Conservation (phyloP, 1,284 basidiomycete genomes). For the Pseudozyma thailandica region DNA sequence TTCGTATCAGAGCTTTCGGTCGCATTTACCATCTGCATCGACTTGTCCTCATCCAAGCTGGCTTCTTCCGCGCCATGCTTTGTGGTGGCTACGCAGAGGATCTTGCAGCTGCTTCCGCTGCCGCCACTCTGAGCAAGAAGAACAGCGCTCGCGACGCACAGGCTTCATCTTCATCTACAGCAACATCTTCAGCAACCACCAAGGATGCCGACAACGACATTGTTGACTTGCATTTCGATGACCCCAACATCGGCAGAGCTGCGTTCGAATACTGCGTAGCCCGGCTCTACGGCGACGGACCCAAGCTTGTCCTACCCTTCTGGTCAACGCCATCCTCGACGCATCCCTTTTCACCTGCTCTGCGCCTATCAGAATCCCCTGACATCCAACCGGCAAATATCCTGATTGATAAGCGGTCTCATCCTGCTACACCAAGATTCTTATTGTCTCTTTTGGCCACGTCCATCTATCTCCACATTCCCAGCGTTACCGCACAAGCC, state of each 20-base stretch:
- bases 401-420: constrained; percentile 66
- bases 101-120: constrained; percentile 38
- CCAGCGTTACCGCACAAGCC: constrained; percentile 79
- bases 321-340: constrained; percentile 51
- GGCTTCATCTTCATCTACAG: neutral
- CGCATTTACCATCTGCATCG: constrained; percentile 58
- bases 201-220: constrained; percentile 25
- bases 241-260: constrained; percentile 60
- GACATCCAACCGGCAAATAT: constrained; percentile 55
- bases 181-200: neutral
- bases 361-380: constrained; percentile 73
- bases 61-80: constrained; percentile 62
- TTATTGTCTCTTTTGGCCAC: constrained; percentile 87
- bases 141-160: constrained; percentile 18
- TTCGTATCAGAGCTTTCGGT: constrained; percentile 54
- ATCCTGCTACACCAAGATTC: constrained; percentile 82
- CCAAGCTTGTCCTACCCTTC: constrained; percentile 53
- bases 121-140: constrained; percentile 36
- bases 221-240: constrained; percentile 54
- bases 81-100: constrained; percentile 58
- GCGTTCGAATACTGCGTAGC: constrained; percentile 63
- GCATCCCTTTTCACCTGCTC: constrained; percentile 74
- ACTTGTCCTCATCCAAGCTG: constrained; percentile 59
- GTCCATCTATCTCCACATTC: constrained; percentile 84
- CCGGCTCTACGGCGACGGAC: constrained; percentile 58